Percentiles rank a stretch among this genome's conserved stretches.
Conservation (phyloP, 345 rosid species). For the Cardiospermum halicacabum region DNA sequence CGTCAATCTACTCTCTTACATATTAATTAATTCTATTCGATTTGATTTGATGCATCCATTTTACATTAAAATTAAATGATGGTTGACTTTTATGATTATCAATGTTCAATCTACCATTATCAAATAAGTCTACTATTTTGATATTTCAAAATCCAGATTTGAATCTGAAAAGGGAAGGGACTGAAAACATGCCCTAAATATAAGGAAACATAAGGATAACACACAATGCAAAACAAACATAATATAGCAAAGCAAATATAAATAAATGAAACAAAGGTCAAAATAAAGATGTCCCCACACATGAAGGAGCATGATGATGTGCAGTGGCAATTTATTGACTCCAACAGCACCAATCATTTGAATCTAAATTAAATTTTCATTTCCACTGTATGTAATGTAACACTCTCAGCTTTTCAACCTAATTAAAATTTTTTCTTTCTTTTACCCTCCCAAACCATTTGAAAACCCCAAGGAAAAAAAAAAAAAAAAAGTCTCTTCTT, state of each 20-base stretch:
- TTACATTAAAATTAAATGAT: too few species aligned
- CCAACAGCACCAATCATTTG: constrained; percentile 43
- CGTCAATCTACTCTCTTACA: too few species aligned
- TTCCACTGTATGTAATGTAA: neutral
- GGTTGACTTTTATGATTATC: too few species aligned
- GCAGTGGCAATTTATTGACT: constrained; percentile 35
- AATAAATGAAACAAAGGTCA: neutral
- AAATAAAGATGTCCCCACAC: constrained; percentile 14
- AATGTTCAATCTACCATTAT: too few species aligned
- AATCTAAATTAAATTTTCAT: neutral
- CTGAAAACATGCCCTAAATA: too few species aligned
- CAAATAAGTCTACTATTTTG: too few species aligned
- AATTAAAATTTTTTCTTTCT: neutral
- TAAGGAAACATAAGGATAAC: too few species aligned
- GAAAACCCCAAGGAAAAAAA: constrained; percentile 92
- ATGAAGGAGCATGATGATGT: constrained; percentile 30
- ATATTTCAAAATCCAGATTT: too few species aligned
- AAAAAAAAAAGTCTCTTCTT: constrained; percentile 53
- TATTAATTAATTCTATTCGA: too few species aligned
- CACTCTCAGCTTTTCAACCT: constrained; percentile 15
- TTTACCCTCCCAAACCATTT: constrained; percentile 74
- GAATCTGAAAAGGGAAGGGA: too few species aligned
- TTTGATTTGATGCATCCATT: too few species aligned
- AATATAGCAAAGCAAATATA: neutral
- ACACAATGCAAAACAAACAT: too few species aligned